Evolutionary conservation across 1,284 basidiomycete species (phyloP), one percentile per base, ranked within the genome.

Genomic region (Pseudozyma flocculosa): DNA sequence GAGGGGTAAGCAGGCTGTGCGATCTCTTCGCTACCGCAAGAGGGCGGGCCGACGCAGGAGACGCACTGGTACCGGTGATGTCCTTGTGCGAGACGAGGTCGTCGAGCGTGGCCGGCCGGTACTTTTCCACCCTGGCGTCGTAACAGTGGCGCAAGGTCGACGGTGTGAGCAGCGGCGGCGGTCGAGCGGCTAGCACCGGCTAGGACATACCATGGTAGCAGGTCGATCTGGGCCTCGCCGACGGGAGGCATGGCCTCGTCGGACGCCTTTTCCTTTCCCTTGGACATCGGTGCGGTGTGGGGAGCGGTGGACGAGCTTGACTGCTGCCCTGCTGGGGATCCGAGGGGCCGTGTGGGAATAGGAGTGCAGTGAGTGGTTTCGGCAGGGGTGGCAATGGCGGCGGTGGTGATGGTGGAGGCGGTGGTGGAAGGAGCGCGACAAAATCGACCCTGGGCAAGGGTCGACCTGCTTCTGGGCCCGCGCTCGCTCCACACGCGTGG

Each of bases 51-150:
- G 32, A 4, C 3, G 32, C 8, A 17, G 32, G 15, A 34, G 15
- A 58, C 65, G 45, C 43, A 68, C 66, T 56, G 36, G 74, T 78
- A 0, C 65, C 47, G 7, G 68, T 73, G 51, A 78, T 78, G 49
- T 78, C 73, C 45, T 65, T 70, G 56, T 78, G 75, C 5, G 75
- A 72, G 17, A 78, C 66, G 40, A 78, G 61, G 37, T 76, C 73
- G 48, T 76, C 73, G 18, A 78, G 61, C 13, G 71, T 67, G 2
- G 54, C 49, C 1, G 75, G 75, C 13, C 74, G 67, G 48, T 78
- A 76, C 58, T 78, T 78, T 45, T 78, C 75, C 4, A 78, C 75
- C 75, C 75, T 73, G 29, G 54, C 40, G 30, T 43, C 15, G 32
- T 34, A 13, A 17, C 1, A 45, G 42, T 14, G 23, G 9, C 4